A percentile compares a stretch with the other conserved stretches of the same genome.
Conservation (phyloP, 2,329 filamentous ascomycete species). For the Dendrostoma leiphaemia region DNA sequence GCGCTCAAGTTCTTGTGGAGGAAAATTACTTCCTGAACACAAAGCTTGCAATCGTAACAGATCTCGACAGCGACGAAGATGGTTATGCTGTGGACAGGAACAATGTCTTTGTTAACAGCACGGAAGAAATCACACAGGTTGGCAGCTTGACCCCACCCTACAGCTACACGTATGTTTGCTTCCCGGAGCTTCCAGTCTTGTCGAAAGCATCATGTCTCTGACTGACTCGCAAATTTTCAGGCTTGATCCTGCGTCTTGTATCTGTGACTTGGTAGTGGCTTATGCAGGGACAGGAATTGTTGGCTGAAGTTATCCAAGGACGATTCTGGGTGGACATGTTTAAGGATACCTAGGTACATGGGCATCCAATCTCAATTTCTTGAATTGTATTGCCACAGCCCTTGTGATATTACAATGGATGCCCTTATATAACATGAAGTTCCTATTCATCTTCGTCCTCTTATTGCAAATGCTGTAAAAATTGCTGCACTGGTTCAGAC, state of each 20-base stretch:
- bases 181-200: neutral
- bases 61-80: constrained; percentile 42
- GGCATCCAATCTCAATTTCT: no score
- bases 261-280: constrained; percentile 4
- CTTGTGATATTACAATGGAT: no score
- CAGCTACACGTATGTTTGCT: constrained; percentile 32
- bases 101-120: constrained; percentile 42
- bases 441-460: no score
- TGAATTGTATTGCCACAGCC: no score
- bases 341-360: no score
- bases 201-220: neutral
- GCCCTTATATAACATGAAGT: no score
- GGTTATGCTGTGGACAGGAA: constrained; percentile 43
- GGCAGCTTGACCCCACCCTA: constrained; percentile 33
- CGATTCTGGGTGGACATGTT: no score
- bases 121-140: constrained; percentile 32
- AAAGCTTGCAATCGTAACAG: constrained; percentile 38
- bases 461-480: no score
- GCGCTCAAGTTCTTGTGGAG: constrained; percentile 52
- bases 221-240: neutral
- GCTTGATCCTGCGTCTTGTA: constrained; percentile 10
- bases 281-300: constrained; percentile 13
- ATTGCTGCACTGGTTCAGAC: no score
- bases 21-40: constrained; percentile 45
- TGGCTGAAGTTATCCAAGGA: no score